Conservation (phyloP, 2,329 filamentous ascomycete genomes). For the Diaporthe sp. region DNA sequence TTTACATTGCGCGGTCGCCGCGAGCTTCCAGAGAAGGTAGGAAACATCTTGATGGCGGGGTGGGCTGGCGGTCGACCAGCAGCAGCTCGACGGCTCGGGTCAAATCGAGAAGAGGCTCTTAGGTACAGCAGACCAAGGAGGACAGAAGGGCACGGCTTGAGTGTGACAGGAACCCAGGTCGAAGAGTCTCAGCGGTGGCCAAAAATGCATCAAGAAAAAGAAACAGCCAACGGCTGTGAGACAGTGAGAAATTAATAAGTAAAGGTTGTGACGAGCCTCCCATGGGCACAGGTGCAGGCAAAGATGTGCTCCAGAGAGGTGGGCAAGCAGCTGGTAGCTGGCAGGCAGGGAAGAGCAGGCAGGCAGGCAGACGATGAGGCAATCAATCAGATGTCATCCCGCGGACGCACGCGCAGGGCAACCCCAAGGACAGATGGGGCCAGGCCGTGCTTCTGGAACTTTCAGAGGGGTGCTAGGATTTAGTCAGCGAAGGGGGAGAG, state of each 20-base stretch:
- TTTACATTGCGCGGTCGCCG: slow-evolving; percentile 93
- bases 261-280: neutral
- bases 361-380: slow-evolving; percentile 21
- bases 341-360: slow-evolving; percentile 13
- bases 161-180: neutral
- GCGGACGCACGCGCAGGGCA: neutral
- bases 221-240: neutral
- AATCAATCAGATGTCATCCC: slow-evolving; percentile 24
- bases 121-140: neutral
- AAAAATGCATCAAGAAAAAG: neutral
- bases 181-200: neutral
- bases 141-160: neutral
- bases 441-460: slow-evolving; percentile 44
- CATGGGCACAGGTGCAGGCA: neutral
- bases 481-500: slow-evolving; percentile 33
- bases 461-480: slow-evolving; percentile 40
- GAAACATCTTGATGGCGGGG: slow-evolving; percentile 76
- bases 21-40: slow-evolving; percentile 90
- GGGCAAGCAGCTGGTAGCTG: slow-evolving; percentile 3
- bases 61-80: slow-evolving; percentile 7
- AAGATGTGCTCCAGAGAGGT: slow-evolving; percentile 9
- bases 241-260: neutral
- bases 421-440: slow-evolving; percentile 8
- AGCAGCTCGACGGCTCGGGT: slow-evolving; percentile 2
- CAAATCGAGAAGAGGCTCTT: neutral